phyloP scores from a whole-genome alignment of 2,329 filamentous ascomycete genomes.

The Orbilia quercus region DNA sequence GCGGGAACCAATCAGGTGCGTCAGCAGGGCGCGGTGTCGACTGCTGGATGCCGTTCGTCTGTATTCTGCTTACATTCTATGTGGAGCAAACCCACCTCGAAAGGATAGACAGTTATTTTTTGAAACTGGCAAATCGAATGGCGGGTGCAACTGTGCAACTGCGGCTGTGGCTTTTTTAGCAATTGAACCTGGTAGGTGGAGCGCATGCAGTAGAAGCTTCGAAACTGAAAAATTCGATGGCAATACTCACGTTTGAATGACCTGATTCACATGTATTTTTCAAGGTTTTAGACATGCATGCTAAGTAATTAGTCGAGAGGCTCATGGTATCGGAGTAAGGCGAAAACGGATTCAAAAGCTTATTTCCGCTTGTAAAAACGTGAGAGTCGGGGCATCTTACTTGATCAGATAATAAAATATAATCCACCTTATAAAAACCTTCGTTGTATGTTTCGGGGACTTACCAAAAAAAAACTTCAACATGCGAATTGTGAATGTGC shows the following conservation, averaged over 20 bases:
- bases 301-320: not conserved
- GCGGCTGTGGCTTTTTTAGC: conserved; percentile 46
- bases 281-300: conserved; percentile 9
- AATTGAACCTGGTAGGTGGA: conserved; percentile 15
- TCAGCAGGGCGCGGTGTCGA: conserved; percentile 19
- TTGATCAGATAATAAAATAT: no score
- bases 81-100: conserved; percentile 1
- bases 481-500: not conserved
- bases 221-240: conserved; percentile 14
- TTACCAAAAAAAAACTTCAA: not conserved
- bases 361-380: conserved; percentile 21
- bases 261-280: conserved; percentile 19
- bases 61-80: conserved; percentile 31
- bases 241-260: conserved; percentile 26
- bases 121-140: conserved; percentile 19
- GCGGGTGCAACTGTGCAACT: conserved; percentile 17
- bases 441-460: not conserved
- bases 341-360: conserved; percentile 32
- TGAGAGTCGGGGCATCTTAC: conserved; percentile 19
- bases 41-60: conserved; percentile 43
- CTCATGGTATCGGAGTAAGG: conserved; percentile 11
- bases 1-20: conserved; percentile 37
- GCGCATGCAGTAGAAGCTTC: not conserved
- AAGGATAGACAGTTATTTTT: conserved; percentile 13
- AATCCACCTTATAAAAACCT: conserved; percentile 18